Evolutionary conservation across 225 moss, liverwort and hornwort genomes (phyloP).

Genomic region (Neckera pumila): DNA sequence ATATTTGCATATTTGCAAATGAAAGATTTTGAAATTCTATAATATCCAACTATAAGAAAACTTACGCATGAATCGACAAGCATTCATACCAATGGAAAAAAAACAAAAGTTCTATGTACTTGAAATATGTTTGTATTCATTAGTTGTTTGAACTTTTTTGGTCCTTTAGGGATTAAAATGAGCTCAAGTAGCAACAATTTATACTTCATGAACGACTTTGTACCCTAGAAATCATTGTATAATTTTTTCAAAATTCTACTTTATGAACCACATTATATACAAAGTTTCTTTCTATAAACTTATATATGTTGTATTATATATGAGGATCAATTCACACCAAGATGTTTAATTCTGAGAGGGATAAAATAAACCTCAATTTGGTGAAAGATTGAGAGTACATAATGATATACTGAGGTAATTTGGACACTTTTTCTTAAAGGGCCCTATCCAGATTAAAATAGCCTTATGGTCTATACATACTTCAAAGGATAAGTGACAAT

Average conservation of each 20-base stretch:
- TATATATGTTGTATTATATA: neutral
- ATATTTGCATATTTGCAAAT: neutral
- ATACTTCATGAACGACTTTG: too few species aligned
- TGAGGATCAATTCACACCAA: neutral
- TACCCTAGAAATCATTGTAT: neutral
- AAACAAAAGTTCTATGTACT: too few species aligned
- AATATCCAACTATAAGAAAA: neutral
- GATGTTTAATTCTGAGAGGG: neutral
- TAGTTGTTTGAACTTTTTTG: neutral
- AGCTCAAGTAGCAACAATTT: neutral
- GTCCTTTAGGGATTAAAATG: too few species aligned
- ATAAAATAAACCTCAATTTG: neutral
- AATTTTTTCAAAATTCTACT: neutral
- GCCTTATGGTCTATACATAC: neutral
- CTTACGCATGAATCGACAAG: neutral
- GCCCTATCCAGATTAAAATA: neutral
- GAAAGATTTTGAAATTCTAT: neutral
- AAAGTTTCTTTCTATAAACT: neutral
- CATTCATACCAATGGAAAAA: accelerated
- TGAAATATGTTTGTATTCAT: too few species aligned
- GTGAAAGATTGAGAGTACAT: neutral
- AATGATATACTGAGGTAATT: neutral
- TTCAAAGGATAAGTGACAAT: too few species aligned
- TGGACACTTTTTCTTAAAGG: too few species aligned
- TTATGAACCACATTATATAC: neutral